These are phyloP conservation scores for Capsicum baccatum DNA, from an alignment of 257 asterid species.

Conservation along the genomic window DNA sequence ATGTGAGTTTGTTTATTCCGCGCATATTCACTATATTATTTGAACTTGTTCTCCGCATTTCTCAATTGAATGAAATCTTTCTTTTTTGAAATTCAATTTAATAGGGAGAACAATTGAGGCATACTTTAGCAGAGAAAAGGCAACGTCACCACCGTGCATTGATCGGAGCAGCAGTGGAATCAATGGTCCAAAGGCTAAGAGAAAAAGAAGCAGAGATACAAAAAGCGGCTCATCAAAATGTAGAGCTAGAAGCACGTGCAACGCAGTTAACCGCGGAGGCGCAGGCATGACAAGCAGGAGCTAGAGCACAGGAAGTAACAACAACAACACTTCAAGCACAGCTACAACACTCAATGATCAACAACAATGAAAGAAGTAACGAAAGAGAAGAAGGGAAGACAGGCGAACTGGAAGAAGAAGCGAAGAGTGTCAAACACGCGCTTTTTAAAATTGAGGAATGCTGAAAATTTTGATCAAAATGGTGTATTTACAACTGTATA, in stretches of 20 bases:
- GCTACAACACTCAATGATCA: constrained; percentile 45
- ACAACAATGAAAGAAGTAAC: constrained; percentile 22
- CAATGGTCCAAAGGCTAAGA: constrained; percentile 41
- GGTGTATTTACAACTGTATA: too few relatives aligned
- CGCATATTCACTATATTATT: background rate
- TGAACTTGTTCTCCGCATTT: background rate
- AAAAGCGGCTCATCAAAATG: constrained; percentile 46
- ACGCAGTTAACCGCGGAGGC: constrained; percentile 45
- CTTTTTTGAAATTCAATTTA: background rate
- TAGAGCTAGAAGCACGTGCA: constrained; percentile 46
- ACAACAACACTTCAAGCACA: constrained; percentile 52
- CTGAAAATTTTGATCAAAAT: too few relatives aligned
- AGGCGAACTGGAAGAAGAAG: constrained; percentile 46
- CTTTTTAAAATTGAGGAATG: too few relatives aligned
- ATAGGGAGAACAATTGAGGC: constrained; percentile 49
- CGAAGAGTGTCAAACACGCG: too few relatives aligned
- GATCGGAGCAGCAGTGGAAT: constrained; percentile 46
- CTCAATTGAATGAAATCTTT: background rate
- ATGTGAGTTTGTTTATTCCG: background rate
- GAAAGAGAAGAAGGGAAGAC: constrained; percentile 31
- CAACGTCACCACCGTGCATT: constrained; percentile 44
- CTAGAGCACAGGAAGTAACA: constrained; percentile 46
- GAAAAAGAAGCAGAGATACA: constrained; percentile 50
- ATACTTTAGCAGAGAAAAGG: constrained; percentile 48
- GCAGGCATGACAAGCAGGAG: constrained; percentile 53